These are phyloP conservation scores for Xerocomus brunneocitrinus DNA, from an alignment of 768 basidiomycete species.

Conservation along the genomic window DNA sequence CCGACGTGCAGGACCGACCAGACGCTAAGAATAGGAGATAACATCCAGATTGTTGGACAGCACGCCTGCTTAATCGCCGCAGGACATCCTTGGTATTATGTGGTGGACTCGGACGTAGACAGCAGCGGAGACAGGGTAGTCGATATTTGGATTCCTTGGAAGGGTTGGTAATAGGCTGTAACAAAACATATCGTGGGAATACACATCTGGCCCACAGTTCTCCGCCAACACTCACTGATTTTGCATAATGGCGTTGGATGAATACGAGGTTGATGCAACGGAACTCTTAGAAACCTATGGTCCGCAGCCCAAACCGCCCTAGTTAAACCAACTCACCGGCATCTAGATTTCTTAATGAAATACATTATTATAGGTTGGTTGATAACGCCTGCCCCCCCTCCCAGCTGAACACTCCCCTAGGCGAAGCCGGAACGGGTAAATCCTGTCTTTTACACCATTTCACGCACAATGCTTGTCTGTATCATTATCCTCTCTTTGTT, in stretches of 20 bases:
- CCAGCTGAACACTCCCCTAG: constrained; percentile 37
- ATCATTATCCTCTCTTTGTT: constrained; percentile 2
- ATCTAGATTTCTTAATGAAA: constrained; percentile 94
- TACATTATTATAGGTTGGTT: constrained; percentile 88
- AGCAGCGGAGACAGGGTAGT: too few species aligned
- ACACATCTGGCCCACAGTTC: not conserved
- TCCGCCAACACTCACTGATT: constrained; percentile 1
- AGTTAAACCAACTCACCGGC: constrained; percentile 11
- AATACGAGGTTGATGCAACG: constrained; percentile 78
- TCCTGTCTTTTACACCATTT: constrained; percentile 96
- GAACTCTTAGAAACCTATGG: constrained; percentile 95
- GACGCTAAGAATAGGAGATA: too few species aligned
- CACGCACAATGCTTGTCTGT: constrained; percentile 90
- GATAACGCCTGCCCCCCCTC: constrained; percentile 4
- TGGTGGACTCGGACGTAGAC: too few species aligned
- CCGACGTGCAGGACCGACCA: too few species aligned
- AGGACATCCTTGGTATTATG: not conserved
- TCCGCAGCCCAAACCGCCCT: constrained; percentile 29
- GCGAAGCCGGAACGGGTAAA: constrained; percentile 96
- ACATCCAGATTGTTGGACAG: too few species aligned
- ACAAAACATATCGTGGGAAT: constrained; percentile 22
- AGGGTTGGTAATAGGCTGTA: too few species aligned
- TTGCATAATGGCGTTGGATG: constrained; percentile 49
- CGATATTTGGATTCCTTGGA: too few species aligned
- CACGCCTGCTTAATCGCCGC: too few species aligned